phyloP scores from a whole-genome alignment of 768 basidiomycete genomes.

The Antrodiella citrinella region DNA sequence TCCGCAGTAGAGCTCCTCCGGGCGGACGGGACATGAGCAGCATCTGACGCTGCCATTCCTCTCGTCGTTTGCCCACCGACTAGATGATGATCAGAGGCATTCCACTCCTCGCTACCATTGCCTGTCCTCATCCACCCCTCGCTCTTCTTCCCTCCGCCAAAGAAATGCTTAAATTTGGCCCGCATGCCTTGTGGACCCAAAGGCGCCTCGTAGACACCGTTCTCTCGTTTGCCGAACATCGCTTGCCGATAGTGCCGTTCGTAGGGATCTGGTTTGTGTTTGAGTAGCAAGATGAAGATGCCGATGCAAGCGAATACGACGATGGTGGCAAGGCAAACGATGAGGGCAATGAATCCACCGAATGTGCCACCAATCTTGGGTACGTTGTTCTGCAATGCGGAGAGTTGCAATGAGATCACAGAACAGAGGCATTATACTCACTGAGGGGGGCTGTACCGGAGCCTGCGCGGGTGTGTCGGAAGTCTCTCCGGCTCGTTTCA shows the following conservation, averaged over 20 bases:
- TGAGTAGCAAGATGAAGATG: constrained; percentile 48
- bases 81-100: constrained; percentile 17
- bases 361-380: constrained; percentile 20
- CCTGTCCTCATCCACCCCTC: constrained; percentile 47
- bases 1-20: constrained; percentile 11
- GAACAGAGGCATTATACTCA: neutral
- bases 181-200: constrained; percentile 20
- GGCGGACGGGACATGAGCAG: neutral
- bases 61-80: neutral
- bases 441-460: neutral
- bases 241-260: constrained; percentile 15
- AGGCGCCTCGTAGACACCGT: constrained; percentile 13
- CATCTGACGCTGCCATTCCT: neutral
- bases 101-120: constrained; percentile 38
- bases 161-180: constrained; percentile 19
- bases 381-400: neutral
- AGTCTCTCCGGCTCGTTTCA: neutral
- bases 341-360: constrained; percentile 52
- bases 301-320: constrained; percentile 45
- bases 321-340: constrained; percentile 46
- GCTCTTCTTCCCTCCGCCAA: constrained; percentile 22
- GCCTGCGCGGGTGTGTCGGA: neutral
- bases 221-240: constrained; percentile 11
- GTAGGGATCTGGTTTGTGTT: constrained; percentile 32
- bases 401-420: neutral